phyloP scores from a whole-genome alignment of 208 protist genomes.

The Leishmania lainsoni region DNA sequence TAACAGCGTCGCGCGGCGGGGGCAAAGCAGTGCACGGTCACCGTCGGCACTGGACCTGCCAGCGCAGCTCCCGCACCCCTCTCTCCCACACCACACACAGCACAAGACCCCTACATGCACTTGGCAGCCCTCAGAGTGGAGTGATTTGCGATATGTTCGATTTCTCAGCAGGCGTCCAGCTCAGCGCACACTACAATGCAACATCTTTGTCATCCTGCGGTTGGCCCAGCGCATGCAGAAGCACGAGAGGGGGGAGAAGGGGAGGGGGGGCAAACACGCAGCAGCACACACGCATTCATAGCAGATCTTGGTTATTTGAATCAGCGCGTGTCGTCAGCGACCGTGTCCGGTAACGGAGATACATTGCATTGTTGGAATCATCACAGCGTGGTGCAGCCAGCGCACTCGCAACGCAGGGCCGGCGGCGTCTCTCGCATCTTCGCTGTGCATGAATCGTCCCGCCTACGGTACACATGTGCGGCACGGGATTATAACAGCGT shows the following conservation, averaged over 20 bases:
- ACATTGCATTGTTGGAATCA: constrained; percentile 22
- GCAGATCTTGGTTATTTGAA: constrained; percentile 80
- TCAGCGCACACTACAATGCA: constrained; percentile 34
- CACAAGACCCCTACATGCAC: not conserved
- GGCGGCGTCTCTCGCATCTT: constrained; percentile 15
- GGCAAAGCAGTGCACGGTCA: no score
- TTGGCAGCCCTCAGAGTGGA: constrained; percentile 26
- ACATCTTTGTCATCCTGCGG: constrained; percentile 26
- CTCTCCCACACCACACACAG: no score
- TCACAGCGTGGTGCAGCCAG: not conserved
- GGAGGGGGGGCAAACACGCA: not conserved
- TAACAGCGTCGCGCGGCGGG: no score
- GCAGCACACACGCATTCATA: constrained; percentile 42
- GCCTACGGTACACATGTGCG: constrained; percentile 20
- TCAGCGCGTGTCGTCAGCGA: constrained; percentile 72
- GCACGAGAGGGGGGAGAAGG: not conserved
- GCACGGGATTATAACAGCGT: constrained; percentile 54
- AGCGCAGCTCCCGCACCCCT: no score
- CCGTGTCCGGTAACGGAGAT: constrained; percentile 54
- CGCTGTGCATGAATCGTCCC: constrained; percentile 63
- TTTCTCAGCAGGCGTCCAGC: constrained; percentile 34
- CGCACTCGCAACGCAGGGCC: not conserved
- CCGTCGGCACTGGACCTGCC: no score
- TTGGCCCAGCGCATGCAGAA: not conserved
- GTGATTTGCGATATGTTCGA: constrained; percentile 39